Percentiles rank a stretch among this genome's conserved stretches.
phyloP scores from a whole-genome alignment of 352 stramenopile species.

The Phytophthora agathidicida region DNA sequence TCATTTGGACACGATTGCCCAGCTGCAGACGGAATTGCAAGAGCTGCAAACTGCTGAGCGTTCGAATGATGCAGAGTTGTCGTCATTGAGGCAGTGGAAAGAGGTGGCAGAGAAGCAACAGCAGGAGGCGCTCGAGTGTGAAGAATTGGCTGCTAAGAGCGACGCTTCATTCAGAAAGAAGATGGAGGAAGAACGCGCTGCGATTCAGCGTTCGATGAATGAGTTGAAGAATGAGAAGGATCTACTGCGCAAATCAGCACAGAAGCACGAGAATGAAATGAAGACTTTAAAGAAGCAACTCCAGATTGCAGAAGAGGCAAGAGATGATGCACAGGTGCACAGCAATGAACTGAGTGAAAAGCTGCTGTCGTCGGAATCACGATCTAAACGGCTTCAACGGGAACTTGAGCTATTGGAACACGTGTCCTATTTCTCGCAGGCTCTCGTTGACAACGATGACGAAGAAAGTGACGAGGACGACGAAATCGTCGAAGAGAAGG shows the following conservation, averaged over 20 bases:
- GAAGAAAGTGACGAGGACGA: slow-evolving; percentile 77
- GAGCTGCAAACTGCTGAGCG: slow-evolving; percentile 39
- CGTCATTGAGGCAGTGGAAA: slow-evolving; percentile 57
- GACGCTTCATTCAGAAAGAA: slow-evolving; percentile 49
- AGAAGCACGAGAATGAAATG: slow-evolving; percentile 36
- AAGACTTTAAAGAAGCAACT: slow-evolving; percentile 40
- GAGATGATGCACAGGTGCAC: slow-evolving; percentile 44
- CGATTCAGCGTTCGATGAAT: slow-evolving; percentile 32
- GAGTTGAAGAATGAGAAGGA: slow-evolving; percentile 38
- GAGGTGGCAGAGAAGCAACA: slow-evolving; percentile 42
- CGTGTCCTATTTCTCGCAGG: slow-evolving; percentile 74
- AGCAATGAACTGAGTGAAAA: slow-evolving; percentile 60
- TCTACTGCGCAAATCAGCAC: slow-evolving; percentile 14
- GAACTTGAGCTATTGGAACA: slow-evolving; percentile 80
- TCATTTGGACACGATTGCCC: slow-evolving; percentile 36
- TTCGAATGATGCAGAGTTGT: slow-evolving; percentile 48
- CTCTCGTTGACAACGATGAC: slow-evolving; percentile 67
- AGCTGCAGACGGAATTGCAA: slow-evolving; percentile 54
- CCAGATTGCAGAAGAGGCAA: slow-evolving; percentile 44
- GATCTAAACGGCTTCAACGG: slow-evolving; percentile 72
- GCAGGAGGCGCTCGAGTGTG: slow-evolving; percentile 44
- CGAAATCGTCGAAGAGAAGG: slow-evolving; percentile 38
- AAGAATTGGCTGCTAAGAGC: slow-evolving; percentile 43
- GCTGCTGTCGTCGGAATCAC: slow-evolving; percentile 66
- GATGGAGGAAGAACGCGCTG: slow-evolving; percentile 47